Conservation (phyloP, 176 grass and related monocot genomes). For the Rhipidocladum racemiflorum region DNA sequence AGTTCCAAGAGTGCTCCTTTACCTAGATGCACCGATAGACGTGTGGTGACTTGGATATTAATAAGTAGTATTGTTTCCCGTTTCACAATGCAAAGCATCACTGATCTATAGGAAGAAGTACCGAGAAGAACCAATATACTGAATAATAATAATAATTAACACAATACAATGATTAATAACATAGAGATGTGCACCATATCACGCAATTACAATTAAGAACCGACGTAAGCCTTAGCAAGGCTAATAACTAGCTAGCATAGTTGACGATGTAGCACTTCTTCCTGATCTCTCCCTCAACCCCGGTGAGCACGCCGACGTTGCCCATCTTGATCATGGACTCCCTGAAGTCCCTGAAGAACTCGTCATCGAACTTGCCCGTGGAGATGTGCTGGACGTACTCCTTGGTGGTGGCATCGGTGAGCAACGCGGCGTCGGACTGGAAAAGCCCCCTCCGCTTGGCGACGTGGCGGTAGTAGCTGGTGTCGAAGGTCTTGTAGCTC, state of each 20-base stretch:
- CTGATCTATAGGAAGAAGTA: neutral
- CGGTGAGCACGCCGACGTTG: conserved; percentile 49
- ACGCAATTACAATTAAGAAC: neutral
- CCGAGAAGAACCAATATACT: neutral
- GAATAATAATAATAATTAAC: neutral
- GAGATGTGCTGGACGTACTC: conserved; percentile 54
- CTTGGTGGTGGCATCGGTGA: conserved; percentile 44
- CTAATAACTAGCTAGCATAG: neutral
- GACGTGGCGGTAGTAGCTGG: conserved; percentile 58
- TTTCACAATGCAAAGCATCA: neutral
- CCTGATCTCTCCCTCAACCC: conserved; percentile 59
- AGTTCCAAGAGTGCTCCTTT: too few relatives aligned
- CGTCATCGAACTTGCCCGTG: conserved; percentile 26
- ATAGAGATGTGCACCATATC: neutral
- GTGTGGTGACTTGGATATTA: neutral
- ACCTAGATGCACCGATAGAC: too few relatives aligned
- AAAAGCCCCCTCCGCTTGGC: conserved; percentile 48
- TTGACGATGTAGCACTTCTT: conserved; percentile 54
- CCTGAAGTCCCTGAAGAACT: conserved; percentile 60
- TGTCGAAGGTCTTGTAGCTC: conserved; percentile 75
- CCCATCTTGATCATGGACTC: conserved; percentile 78
- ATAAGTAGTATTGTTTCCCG: neutral
- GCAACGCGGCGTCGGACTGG: conserved; percentile 62
- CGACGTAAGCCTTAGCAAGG: neutral
- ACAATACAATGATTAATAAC: neutral